A percentile compares a stretch with the other conserved stretches of the same genome.
Conservation (phyloP, 306 rosid species). For the Inga oerstediana region DNA sequence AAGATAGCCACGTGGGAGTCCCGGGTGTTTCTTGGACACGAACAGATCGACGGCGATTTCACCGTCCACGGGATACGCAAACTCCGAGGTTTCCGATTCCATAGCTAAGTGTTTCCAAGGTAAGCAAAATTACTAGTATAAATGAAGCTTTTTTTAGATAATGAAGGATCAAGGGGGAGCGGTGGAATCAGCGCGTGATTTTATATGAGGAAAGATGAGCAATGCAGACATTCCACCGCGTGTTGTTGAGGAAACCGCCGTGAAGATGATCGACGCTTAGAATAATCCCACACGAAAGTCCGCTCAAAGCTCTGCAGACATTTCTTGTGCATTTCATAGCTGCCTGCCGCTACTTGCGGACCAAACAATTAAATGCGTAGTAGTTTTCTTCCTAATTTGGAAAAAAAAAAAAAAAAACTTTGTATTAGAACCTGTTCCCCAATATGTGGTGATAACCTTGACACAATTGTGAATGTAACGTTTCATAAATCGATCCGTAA, state of each 20-base stretch:
- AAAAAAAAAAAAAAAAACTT: too few species aligned
- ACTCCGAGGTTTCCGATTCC: slow-evolving; percentile 42
- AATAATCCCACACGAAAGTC: neutral
- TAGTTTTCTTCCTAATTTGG: too few species aligned
- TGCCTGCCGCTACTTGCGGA: neutral
- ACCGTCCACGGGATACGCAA: slow-evolving; percentile 7
- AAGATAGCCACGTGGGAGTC: slow-evolving; percentile 54
- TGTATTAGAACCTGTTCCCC: too few species aligned
- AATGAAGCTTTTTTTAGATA: neutral
- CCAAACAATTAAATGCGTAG: too few species aligned
- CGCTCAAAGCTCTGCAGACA: neutral
- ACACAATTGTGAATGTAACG: neutral
- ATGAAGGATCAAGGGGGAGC: neutral
- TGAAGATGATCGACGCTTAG: neutral
- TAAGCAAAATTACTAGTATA: neutral
- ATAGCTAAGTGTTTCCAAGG: slow-evolving; percentile 3
- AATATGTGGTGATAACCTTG: neutral
- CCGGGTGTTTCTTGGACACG: slow-evolving; percentile 66
- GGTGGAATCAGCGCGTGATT: neutral
- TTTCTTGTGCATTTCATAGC: neutral
- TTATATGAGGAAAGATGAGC: neutral
- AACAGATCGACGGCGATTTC: slow-evolving; percentile 80
- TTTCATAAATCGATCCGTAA: neutral
- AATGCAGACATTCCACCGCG: neutral
- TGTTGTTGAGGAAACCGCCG: neutral